Evolutionary conservation across 441 rosid genomes (phyloP).

Genomic region (Viola pubescens): DNA sequence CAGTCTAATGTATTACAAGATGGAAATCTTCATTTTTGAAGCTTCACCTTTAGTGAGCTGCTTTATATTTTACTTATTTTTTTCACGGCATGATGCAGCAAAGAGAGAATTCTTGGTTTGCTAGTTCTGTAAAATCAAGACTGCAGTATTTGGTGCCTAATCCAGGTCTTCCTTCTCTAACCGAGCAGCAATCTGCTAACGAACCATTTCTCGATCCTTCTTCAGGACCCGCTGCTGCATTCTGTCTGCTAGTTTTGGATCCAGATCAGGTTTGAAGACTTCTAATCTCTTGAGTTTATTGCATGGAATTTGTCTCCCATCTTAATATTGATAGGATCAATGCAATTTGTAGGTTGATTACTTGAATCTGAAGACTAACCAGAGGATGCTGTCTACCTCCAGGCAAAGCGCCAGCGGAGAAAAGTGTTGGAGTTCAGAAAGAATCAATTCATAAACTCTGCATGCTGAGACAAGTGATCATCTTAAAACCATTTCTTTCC

Average conservation of each 20-base stretch:
- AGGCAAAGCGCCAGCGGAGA: slow-evolving; percentile 31
- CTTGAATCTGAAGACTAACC: slow-evolving; percentile 69
- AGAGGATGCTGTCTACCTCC: slow-evolving; percentile 48
- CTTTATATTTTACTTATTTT: slow-evolving; percentile 5
- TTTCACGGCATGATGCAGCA: slow-evolving; percentile 34
- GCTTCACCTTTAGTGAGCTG: slow-evolving; percentile 4
- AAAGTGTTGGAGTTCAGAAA: slow-evolving; percentile 55
- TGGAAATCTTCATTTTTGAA: neutral
- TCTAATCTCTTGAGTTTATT: neutral
- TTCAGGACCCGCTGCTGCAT: slow-evolving; percentile 49
- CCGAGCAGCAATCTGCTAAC: slow-evolving; percentile 27
- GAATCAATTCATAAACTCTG: slow-evolving; percentile 40
- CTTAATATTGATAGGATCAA: neutral
- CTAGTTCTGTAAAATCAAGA: slow-evolving; percentile 58
- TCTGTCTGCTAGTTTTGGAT: slow-evolving; percentile 65
- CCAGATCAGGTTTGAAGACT: slow-evolving; percentile 55
- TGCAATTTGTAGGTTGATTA: slow-evolving; percentile 62
- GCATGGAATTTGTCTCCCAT: neutral
- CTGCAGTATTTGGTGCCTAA: slow-evolving; percentile 52
- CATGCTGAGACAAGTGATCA: slow-evolving; percentile 5
- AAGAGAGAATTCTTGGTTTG: slow-evolving; percentile 74
- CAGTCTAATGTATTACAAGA: slow-evolving; percentile 3
- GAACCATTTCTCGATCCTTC: slow-evolving; percentile 49
- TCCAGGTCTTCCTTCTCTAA: slow-evolving; percentile 50
- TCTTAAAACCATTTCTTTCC: slow-evolving; percentile 12